phyloP scores from a whole-genome alignment of 2,329 filamentous ascomycete species.

The Neocucurbitaria cava region DNA sequence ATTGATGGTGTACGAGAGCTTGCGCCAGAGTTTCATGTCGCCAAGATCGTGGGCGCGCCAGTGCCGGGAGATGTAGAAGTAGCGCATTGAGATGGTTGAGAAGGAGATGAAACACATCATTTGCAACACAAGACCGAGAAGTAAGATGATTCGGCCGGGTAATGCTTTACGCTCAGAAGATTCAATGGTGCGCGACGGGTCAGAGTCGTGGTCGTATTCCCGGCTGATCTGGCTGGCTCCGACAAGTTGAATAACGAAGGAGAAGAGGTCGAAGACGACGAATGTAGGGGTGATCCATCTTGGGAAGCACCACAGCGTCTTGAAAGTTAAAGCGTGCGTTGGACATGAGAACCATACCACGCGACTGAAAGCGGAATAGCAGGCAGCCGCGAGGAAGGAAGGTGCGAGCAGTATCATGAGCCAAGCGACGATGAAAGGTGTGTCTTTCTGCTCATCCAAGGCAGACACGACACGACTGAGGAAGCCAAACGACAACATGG shows the following conservation, averaged over 20 bases:
- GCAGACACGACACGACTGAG: conserved; percentile 56
- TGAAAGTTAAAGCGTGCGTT: conserved; percentile 50
- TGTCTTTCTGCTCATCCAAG: conserved; percentile 37
- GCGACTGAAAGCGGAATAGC: conserved; percentile 59
- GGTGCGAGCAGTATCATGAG: conserved; percentile 58
- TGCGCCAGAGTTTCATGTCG: conserved; percentile 46
- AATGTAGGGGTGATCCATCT: conserved; percentile 57
- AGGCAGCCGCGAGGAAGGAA: conserved; percentile 58
- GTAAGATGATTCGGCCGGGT: conserved; percentile 46
- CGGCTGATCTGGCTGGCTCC: conserved; percentile 54
- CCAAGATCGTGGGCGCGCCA: conserved; percentile 43
- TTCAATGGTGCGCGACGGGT: conserved; percentile 52
- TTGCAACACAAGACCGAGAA: conserved; percentile 59
- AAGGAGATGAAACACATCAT: conserved; percentile 61
- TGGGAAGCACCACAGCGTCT: conserved; percentile 52
- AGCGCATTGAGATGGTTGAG: conserved; percentile 47
- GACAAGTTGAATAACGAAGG: conserved; percentile 56
- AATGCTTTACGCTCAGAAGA: conserved; percentile 36
- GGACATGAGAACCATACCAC: conserved; percentile 53
- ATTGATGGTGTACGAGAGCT: conserved; percentile 44
- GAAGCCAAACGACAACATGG: conserved; percentile 61
- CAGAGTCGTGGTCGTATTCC: conserved; percentile 36
- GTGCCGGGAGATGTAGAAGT: conserved; percentile 39
- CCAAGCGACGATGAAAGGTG: conserved; percentile 51
- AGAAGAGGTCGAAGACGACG: conserved; percentile 57